Base-by-base conservation (phyloP, 1,139 yeast genomes). In the Pichia sorboxylosa region DNA sequence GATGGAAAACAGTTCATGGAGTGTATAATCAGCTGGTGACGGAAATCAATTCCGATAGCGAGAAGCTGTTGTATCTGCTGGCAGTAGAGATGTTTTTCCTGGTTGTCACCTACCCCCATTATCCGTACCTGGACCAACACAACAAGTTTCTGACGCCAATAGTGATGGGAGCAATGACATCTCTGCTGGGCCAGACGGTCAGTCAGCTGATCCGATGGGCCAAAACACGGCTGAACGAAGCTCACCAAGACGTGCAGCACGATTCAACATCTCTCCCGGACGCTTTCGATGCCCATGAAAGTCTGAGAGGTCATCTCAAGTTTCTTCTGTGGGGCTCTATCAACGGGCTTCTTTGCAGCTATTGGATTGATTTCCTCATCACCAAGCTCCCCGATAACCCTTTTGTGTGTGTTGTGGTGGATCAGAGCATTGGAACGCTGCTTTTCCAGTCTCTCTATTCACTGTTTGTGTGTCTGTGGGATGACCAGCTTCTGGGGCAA, bases 301-400 rank as follows among this genome's bases (percentile, higher is more conserved):
- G 27, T 17, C 59, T 62, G 28, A 26, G 16, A 3, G 32, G 34
- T n/a, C 44, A 40, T 29, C 33, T 59, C 33, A 73, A 74, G 44
- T 74, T 74, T 44, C 48, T 63, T 39, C 49, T 66, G 2, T 75
- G 81, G 81, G 83, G 83, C n/a, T 50, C 60, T 13, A 56, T 74
- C 29, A 73, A 73, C 48, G 82, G 81, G 1, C 47, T 63, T 18
- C 53, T 73, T 35, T 68, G 77, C 3, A 68, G 66, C 6, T 50
- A 69, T 20, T 75, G 82, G 82, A 63, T 74, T 28, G 69, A 69
- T 30, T 41, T 63, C 27, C 53, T 75, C 27, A 49, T 69, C n/a
- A 33, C 40, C 1, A 52, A 49, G 9, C 45, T 67, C 24, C 17
- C 21, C 11, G 66, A 63, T 16, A 54, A 52, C 30, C 45, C 55